These are phyloP conservation scores for Saccharomyces pastorianus DNA, from an alignment of 1,139 yeast genomes.

Conservation along the genomic window DNA sequence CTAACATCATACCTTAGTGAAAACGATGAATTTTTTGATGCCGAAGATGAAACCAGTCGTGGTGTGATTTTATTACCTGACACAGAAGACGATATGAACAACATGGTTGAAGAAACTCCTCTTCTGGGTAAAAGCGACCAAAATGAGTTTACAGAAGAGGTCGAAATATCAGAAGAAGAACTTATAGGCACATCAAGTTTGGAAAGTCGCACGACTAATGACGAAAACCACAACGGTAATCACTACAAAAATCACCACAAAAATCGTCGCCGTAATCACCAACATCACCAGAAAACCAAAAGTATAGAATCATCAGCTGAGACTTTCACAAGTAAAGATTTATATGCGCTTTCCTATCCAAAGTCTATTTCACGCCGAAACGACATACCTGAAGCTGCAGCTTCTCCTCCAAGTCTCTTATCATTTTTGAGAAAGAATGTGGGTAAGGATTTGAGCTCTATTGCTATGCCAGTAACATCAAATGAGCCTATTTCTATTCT, in stretches of 20 bases:
- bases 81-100: constrained; percentile 21
- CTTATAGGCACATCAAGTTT: not conserved
- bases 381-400: constrained; percentile 52
- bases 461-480: constrained; percentile 89
- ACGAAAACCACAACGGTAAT: not conserved
- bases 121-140: not conserved
- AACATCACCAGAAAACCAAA: not conserved
- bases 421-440: constrained; percentile 79
- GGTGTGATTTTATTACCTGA: constrained; percentile 30
- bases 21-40: constrained; percentile 30
- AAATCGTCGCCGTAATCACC: not conserved
- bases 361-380: constrained; percentile 45
- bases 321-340: constrained; percentile 17
- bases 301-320: not conserved
- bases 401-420: constrained; percentile 74
- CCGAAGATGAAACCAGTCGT: constrained; percentile 22
- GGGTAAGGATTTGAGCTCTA: constrained; percentile 82
- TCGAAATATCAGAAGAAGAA: not conserved
- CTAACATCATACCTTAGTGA: constrained; percentile 22
- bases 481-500: constrained; percentile 84
- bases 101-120: constrained; percentile 10
- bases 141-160: not conserved
- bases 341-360: constrained; percentile 57
- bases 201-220: not conserved
- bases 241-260: not conserved